Evolutionary conservation across 2,329 filamentous ascomycete species (phyloP), one percentile per base, ranked within the genome.

Genomic region (Fusarium multiceps): DNA sequence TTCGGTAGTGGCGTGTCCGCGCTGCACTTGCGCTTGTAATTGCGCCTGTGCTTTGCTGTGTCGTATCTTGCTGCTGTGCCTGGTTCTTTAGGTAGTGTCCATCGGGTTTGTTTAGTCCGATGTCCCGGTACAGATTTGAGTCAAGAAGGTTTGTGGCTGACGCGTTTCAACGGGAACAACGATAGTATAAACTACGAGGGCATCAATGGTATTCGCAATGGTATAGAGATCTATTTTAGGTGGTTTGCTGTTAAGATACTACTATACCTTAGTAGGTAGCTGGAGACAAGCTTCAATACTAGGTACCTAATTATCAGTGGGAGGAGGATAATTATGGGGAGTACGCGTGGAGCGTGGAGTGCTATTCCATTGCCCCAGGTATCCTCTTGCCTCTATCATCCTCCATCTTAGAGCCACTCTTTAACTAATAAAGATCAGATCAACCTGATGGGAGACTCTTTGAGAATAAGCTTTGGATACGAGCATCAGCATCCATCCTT

Each of bases 291-390:
- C n/a, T n/a, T n/a, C n/a, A n/a, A n/a, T n/a, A n/a, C n/a, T n/a
- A n/a, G n/a, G n/a, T n/a, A n/a, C n/a, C n/a, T n/a, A n/a, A n/a
- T n/a, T n/a, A 43, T 20, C 28, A 46, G 25, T 16, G 25, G 18
- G 56, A 42, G 46, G 53, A 27, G 30, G 21, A 34, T 16, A 63
- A 63, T 23, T 71, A 71, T 62, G 64, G 68, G 41, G 54, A 62
- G 60, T 43, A 69, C 68, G 68, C 56, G 64, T 53, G 64, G 68
- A 71, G 46, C 55, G 21, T 62, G 45, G 55, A 41, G 48, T 14
- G 25, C 34, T 34, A 18, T 34, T 32, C 32, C n/a, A 11, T 51
- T 51, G 23, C 16, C 16, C 32, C 32, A 37, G 18, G 34, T 37
- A n/a, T n/a, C 11, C 21, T 21, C 21, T 21, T 21, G 21, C 21